Conservation (phyloP, 1,284 basidiomycete species). For the Dichomitus squalens region DNA sequence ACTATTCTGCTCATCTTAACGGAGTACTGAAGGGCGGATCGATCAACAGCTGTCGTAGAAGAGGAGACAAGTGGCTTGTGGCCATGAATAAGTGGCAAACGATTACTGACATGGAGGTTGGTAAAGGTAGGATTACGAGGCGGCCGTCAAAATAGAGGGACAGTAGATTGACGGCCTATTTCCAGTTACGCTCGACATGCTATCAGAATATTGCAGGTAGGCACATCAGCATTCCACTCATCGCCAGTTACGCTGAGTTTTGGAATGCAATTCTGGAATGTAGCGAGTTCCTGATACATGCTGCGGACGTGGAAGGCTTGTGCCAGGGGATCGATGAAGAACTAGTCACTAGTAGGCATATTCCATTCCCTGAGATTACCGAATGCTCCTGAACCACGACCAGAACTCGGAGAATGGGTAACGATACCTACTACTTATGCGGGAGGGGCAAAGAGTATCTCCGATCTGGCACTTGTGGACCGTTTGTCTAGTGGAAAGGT, state of each 20-base stretch:
- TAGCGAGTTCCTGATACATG: conserved; percentile 95
- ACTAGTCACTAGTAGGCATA: conserved; percentile 74
- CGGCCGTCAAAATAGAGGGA: background rate
- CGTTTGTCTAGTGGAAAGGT: conserved; percentile 83
- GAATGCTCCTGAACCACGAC: background rate
- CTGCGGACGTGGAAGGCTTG: conserved; percentile 96
- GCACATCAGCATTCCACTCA: background rate
- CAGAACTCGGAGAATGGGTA: conserved; percentile 92
- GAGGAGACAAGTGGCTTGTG: conserved; percentile 84
- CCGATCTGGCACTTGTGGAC: conserved; percentile 86
- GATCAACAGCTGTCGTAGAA: conserved; percentile 75
- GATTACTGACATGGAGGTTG: conserved; percentile 93
- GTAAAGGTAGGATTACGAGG: conserved; percentile 53
- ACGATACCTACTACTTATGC: conserved; percentile 95
- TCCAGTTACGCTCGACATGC: conserved; percentile 68
- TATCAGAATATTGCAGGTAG: conserved; percentile 80
- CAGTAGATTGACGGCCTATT: no score
- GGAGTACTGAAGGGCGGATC: conserved; percentile 9
- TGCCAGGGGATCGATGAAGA: conserved; percentile 96
- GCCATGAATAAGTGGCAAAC: conserved; percentile 99
- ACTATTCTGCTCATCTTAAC: no score
- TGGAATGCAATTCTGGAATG: conserved; percentile 17
- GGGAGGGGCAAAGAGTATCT: conserved; percentile 89
- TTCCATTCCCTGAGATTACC: background rate
- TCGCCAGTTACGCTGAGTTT: background rate